A percentile compares a stretch with the other conserved stretches of the same genome.
Evolutionary conservation across 2,329 filamentous ascomycete genomes (phyloP).

Genomic region (Fusarium coicis): DNA sequence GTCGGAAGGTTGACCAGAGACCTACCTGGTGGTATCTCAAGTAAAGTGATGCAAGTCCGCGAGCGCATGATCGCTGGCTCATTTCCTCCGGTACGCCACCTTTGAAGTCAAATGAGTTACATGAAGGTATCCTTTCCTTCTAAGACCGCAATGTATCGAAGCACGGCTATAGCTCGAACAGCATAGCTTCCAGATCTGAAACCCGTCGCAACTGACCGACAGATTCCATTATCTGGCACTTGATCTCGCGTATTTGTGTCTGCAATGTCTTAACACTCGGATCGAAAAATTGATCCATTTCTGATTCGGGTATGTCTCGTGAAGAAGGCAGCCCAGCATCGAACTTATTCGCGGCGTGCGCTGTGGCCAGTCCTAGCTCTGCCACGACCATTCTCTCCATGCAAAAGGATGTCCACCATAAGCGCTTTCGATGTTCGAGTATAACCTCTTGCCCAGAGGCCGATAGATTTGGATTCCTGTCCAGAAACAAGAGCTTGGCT

Average conservation of each 20-base stretch:
- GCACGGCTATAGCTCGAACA: not conserved
- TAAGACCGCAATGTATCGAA: not conserved
- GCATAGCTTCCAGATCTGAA: not conserved
- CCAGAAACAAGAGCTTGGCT: not conserved
- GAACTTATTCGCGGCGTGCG: not conserved
- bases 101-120: not conserved
- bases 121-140: not conserved
- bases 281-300: not conserved
- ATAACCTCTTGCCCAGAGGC: not conserved
- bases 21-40: not conserved
- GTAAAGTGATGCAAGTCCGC: not conserved
- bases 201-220: not conserved
- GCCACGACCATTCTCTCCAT: not conserved
- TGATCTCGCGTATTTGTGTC: not conserved
- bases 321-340: not conserved
- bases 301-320: not conserved
- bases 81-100: not conserved
- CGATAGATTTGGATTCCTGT: not conserved
- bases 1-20: accelerated
- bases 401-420: not conserved
- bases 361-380: not conserved
- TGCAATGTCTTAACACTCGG: not conserved
- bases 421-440: not conserved
- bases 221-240: not conserved
- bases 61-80: not conserved